Conservation (phyloP, 2,329 filamentous ascomycete species). For the Gnomoniopsis sp. region DNA sequence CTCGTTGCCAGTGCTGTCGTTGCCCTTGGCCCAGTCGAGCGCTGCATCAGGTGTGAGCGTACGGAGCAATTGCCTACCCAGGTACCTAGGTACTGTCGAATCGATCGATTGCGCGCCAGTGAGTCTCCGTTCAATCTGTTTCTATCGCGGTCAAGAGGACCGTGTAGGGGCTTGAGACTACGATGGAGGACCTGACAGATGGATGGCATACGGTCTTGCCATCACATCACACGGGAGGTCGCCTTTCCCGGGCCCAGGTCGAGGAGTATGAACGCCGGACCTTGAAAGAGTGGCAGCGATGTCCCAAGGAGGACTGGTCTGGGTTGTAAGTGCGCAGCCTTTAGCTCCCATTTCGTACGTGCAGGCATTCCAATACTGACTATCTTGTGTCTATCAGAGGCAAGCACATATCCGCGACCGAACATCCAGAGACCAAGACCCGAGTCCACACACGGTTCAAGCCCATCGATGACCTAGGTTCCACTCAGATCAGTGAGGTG, state of each 20-base stretch:
- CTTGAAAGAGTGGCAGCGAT: conserved; percentile 25
- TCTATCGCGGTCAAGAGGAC: not conserved
- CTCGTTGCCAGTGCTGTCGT: no score
- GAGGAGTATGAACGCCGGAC: conserved; percentile 25
- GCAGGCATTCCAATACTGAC: not conserved
- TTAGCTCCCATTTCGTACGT: not conserved
- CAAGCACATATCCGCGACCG: conserved; percentile 26
- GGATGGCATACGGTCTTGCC: conserved; percentile 28
- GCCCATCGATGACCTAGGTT: conserved; percentile 34
- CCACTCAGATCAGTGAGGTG: conserved; percentile 40
- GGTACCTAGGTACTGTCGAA: no score
- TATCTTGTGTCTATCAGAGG: conserved; percentile 20
- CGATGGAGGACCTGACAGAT: conserved; percentile 24
- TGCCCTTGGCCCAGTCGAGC: no score
- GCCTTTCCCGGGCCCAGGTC: conserved; percentile 23
- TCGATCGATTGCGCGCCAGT: no score
- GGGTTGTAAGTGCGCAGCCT: conserved; percentile 22
- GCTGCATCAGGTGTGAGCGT: no score
- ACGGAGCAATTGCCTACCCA: no score
- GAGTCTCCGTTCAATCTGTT: no score
- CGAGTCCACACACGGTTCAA: conserved; percentile 26
- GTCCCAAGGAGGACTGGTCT: conserved; percentile 25
- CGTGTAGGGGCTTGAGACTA: not conserved
- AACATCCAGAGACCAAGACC: conserved; percentile 26
- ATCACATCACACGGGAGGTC: conserved; percentile 22